These are phyloP conservation scores for Lepidium sativum DNA, from an alignment of 345 rosid species.

Conservation along the genomic window DNA sequence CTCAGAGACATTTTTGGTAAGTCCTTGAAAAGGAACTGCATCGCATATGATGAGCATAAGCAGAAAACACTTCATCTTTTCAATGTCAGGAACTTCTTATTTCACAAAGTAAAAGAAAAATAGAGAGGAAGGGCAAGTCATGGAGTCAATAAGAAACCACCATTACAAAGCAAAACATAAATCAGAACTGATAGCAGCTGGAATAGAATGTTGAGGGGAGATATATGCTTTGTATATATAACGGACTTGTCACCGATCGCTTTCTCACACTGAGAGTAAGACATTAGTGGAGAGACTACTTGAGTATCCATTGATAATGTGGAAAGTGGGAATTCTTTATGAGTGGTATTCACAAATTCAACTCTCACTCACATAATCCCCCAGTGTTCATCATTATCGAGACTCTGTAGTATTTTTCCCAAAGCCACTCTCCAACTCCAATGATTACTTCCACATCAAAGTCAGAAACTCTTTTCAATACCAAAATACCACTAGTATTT, in stretches of 20 bases:
- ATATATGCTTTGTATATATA: not conserved
- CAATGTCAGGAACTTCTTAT: too few relatives aligned
- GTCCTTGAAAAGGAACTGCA: constrained; percentile 17
- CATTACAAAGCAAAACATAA: too few relatives aligned
- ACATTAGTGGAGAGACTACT: constrained; percentile 3
- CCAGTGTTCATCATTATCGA: constrained; percentile 7
- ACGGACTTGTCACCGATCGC: not conserved
- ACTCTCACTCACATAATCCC: constrained; percentile 5
- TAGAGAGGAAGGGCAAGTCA: not conserved
- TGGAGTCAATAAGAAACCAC: not conserved
- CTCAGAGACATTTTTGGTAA: constrained; percentile 14
- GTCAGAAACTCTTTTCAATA: not conserved
- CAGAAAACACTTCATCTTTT: constrained; percentile 30
- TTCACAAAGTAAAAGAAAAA: not conserved
- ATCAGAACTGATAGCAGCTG: not conserved
- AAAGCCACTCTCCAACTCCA: constrained; percentile 7
- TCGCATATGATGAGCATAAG: constrained; percentile 20
- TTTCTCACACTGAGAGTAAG: constrained; percentile 8
- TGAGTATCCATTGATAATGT: constrained; percentile 7
- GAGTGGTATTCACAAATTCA: constrained; percentile 3
- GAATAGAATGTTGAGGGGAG: not conserved
- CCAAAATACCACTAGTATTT: not conserved
- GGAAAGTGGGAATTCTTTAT: constrained; percentile 11
- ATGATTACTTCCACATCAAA: constrained; percentile 22
- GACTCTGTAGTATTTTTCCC: not conserved